phyloP scores from a whole-genome alignment of 768 basidiomycete genomes.

The Filobasidium floriforme region DNA sequence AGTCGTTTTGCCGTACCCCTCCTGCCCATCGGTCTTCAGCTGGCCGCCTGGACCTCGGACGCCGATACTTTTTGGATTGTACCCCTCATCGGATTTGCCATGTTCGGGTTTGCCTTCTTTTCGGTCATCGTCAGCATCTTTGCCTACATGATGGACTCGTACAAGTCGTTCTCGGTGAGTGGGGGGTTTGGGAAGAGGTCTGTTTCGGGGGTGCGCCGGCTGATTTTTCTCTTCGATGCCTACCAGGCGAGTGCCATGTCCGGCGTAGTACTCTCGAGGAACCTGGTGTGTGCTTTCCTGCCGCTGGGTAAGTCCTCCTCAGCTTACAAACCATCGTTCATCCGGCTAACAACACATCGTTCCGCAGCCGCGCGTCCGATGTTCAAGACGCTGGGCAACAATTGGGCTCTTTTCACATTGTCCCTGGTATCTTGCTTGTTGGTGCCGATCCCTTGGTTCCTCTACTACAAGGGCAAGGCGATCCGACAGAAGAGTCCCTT shows the following conservation, averaged over 20 bases:
- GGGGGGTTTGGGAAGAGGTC: no score
- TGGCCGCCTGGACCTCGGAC: conserved; percentile 35
- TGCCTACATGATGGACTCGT: conserved; percentile 34
- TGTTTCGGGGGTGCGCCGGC: not conserved
- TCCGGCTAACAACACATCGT: not conserved
- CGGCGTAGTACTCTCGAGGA: conserved; percentile 30
- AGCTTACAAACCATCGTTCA: not conserved
- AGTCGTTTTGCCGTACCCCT: conserved; percentile 30
- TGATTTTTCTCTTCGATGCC: not conserved
- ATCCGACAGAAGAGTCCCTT: conserved; percentile 30
- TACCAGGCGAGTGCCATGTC: conserved; percentile 27
- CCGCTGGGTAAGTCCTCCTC: conserved; percentile 26
- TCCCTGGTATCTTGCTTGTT: conserved; percentile 30
- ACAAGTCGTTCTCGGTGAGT: conserved; percentile 30
- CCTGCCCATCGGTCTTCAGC: conserved; percentile 31
- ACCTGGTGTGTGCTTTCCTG: conserved; percentile 34
- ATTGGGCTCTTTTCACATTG: conserved; percentile 33
- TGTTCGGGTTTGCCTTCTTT: conserved; percentile 34
- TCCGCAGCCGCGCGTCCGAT: conserved; percentile 30
- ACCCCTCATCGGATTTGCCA: conserved; percentile 32
- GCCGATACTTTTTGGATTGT: conserved; percentile 27
- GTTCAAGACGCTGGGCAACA: conserved; percentile 33
- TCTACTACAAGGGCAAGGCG: conserved; percentile 28
- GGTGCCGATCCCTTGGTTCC: conserved; percentile 33
- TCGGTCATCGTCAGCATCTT: conserved; percentile 33